Base-by-base conservation (phyloP, 805 yeast species). In the Ogataea haglerorum region DNA sequence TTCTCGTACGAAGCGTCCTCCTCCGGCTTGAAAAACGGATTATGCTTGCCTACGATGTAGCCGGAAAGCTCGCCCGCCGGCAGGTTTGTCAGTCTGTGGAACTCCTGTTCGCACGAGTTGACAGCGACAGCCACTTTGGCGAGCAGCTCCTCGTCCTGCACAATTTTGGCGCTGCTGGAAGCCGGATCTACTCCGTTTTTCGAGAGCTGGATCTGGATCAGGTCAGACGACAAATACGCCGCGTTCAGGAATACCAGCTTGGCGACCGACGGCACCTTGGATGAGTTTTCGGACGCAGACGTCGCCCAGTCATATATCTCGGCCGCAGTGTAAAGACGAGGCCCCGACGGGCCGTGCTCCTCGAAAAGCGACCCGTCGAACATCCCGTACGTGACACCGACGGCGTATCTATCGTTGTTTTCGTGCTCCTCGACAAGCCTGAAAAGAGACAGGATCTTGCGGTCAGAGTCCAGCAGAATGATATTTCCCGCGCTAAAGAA, bases 401-500 rank as follows among this genome's bases (percentile, higher is more conserved):
- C 90, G 1, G 87, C 85, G 56, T 81, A 81, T 43, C 70, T 70
- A 22, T 69, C 79, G 40, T 75, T 76, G 48, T 77, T 78, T 26
- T 76, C 85, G 53, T 80, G 76, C 39, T 85, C 95, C 24, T 77
- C 77, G 8, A 88, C 96, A 16, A 83, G 66, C 62, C 97, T 77
- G 57, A 85, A 90, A 21, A 89, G 64, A 0, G 91, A 70, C 53
- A 89, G 52, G 36, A 90, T 88, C 52, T 75, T 80, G 45, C 70
- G 61, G 15, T 81, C 73, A 21, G 77, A 72, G 60, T 91, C 95
- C 46, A 91, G 68, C 15, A 91, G 68, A 14, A 91, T 67, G 40
- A 91, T 76, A 57, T 91, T 91, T 19, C 99, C 99, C 3, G 96
- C 96, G 57, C 96, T 85, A 67, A 90, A 91, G 55, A 91, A 91